phyloP scores from a whole-genome alignment of 805 yeast species.

The Yamadazyma paraphyllophila region DNA sequence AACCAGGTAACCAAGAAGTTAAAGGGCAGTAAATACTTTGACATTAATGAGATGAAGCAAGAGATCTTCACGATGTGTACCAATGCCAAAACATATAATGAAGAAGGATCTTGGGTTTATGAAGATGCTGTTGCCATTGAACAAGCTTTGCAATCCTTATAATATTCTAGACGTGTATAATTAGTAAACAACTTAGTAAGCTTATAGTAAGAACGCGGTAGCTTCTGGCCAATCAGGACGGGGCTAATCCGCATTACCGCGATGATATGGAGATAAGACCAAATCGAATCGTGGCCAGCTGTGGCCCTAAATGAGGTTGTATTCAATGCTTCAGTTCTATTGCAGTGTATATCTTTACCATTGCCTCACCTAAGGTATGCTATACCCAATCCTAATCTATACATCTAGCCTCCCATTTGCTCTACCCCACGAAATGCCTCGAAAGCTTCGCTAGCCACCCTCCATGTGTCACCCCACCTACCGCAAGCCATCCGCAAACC shows the following conservation, averaged over 20 bases:
- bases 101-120: constrained; percentile 61
- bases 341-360: too few species aligned
- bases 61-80: constrained; percentile 68
- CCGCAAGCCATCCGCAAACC: neutral
- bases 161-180: neutral
- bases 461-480: neutral
- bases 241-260: neutral
- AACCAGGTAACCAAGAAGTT: constrained; percentile 52
- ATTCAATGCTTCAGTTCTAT: too few species aligned
- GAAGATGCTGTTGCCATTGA: constrained; percentile 54
- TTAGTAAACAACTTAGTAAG: neutral
- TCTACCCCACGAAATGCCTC: neutral
- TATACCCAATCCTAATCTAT: too few species aligned
- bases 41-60: constrained; percentile 46
- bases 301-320: too few species aligned
- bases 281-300: too few species aligned
- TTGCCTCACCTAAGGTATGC: too few species aligned
- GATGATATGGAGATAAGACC: neutral
- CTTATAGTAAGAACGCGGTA: neutral
- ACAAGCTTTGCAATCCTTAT: constrained; percentile 23
- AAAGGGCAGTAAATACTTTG: constrained; percentile 32
- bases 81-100: constrained; percentile 75
- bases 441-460: neutral
- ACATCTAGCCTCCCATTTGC: neutral
- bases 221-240: neutral